Base-by-base conservation (phyloP, 371 early-diverging fungal genomes). In the Apophysomyces elegans region DNA sequence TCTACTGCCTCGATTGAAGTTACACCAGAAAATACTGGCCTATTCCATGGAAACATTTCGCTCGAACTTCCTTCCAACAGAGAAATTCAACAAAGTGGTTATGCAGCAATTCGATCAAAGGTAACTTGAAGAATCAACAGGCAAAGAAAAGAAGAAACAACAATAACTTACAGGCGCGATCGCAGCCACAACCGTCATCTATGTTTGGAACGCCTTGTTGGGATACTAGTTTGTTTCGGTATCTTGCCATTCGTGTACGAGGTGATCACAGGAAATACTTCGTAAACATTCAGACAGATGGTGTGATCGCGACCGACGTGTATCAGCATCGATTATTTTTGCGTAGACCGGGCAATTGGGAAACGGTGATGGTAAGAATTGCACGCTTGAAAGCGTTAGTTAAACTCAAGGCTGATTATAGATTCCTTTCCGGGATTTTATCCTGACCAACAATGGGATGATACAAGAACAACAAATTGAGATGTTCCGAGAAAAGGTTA, bases 341-440 rank as follows among this genome's bases (percentile, higher is more conserved):
- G 59, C 86, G 89, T 50, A 88, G 81, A 9, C 95, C 95, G 0
- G 96, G 95, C 0, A 84, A 90, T 68, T 97, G 96, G 96, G 96
- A 97, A 76, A 91, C 88, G 12, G 85, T 95, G 16, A 74, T 93
- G 88, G 93, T 92, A 84, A 72, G 74, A 43, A 1, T 43, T 38
- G n/a, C 35, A 44, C n/a, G 3, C n/a, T 41, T 37, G 8, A 18
- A 12, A 11, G 5, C 37, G 35, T 18, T 58, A 59, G 46, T 58
- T 14, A 14, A 14, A 18, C 41, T 62, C 39, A 38, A 21, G 9
- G 18, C 8, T 18, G 9, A 5, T 9, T 45, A 14, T 77, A 95
- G 89, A 91, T 97, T 59, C 96, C 96, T 6, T 95, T 96, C 73
- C 87, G 88, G 39, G 93, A 94, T 71, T 97, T 97, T 72, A 90